These are phyloP conservation scores for Diutina siamensis DNA, from an alignment of 1,139 yeast genomes.

Conservation along the genomic window DNA sequence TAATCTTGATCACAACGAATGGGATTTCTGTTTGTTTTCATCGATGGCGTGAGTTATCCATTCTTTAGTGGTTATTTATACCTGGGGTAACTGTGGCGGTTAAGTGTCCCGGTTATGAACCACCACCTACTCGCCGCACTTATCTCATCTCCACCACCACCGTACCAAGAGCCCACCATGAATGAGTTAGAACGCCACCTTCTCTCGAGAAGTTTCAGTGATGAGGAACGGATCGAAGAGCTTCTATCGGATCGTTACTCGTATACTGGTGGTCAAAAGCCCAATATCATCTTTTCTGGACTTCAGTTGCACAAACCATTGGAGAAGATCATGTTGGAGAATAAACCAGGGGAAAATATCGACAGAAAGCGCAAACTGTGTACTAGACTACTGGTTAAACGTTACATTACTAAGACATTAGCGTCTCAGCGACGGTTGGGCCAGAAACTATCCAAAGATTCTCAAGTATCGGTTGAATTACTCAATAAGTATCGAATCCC, in stretches of 20 bases:
- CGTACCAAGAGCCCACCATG: neutral
- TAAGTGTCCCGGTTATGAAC: neutral
- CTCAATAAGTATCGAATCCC: slow-evolving; percentile 27
- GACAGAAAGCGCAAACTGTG: slow-evolving; percentile 17
- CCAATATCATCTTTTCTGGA: slow-evolving; percentile 31
- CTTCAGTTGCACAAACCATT: slow-evolving; percentile 21
- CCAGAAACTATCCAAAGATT: neutral
- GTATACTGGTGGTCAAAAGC: slow-evolving; percentile 45
- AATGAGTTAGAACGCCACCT: slow-evolving; percentile 36
- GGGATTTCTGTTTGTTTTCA: neutral
- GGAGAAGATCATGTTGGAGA: slow-evolving; percentile 13
- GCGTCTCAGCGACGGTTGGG: neutral
- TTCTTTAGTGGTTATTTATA: neutral
- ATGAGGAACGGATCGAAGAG: slow-evolving; percentile 31
- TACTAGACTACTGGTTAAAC: slow-evolving; percentile 8
- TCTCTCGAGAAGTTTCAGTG: slow-evolving; percentile 38
- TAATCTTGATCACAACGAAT: neutral
- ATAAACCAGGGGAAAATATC: slow-evolving; percentile 8
- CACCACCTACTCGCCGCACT: neutral
- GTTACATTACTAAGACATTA: neutral
- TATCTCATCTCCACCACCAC: neutral
- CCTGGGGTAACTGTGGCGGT: too few relatives aligned
- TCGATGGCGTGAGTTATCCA: too few relatives aligned
- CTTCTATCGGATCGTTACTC: slow-evolving; percentile 48
- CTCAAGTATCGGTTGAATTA: neutral